Evolutionary conservation across 129 eudicot species (phyloP).

Genomic region (Artemisia annua): DNA sequence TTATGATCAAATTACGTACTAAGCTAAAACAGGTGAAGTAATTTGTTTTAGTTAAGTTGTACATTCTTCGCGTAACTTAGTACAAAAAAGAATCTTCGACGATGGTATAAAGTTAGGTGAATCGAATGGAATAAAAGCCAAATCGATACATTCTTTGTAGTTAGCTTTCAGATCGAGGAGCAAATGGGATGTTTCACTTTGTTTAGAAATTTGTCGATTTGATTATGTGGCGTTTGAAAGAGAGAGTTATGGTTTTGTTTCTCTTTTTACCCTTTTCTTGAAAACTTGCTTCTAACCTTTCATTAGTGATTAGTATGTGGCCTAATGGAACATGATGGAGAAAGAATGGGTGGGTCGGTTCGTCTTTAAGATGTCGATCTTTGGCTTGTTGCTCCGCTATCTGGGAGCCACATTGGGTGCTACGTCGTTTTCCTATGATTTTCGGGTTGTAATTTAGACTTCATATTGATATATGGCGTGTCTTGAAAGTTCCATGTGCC

Average conservation of each 20-base stretch:
- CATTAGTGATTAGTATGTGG: slow-evolving; percentile 31
- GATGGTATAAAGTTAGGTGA: slow-evolving; percentile 7
- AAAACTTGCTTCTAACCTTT: slow-evolving; percentile 33
- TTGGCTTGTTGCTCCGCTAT: slow-evolving; percentile 36
- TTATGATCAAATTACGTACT: slow-evolving; percentile 13
- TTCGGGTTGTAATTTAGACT: slow-evolving; percentile 21
- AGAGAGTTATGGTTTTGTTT: slow-evolving; percentile 34
- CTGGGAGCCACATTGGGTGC: slow-evolving; percentile 43
- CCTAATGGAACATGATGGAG: slow-evolving; percentile 47
- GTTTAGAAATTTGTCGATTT: slow-evolving; percentile 45
- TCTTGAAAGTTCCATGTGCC: slow-evolving; percentile 39
- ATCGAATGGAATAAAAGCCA: slow-evolving; percentile 16
- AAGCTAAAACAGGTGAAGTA: slow-evolving; percentile 32
- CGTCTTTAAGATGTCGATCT: slow-evolving; percentile 50
- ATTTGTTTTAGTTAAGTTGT: slow-evolving; percentile 20
- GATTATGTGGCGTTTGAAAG: slow-evolving; percentile 42
- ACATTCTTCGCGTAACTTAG: slow-evolving; percentile 28
- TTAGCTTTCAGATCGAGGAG: slow-evolving; percentile 24
- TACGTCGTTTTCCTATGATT: slow-evolving; percentile 45
- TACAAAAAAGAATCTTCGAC: slow-evolving; percentile 28
- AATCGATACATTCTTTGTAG: slow-evolving; percentile 24
- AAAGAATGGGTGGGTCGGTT: slow-evolving; percentile 27
- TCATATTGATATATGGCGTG: background rate
- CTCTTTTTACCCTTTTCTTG: slow-evolving; percentile 32
- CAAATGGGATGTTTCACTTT: slow-evolving; percentile 40